These are phyloP conservation scores for Petunia axillaris DNA, from an alignment of 257 asterid genomes.

Conservation along the genomic window DNA sequence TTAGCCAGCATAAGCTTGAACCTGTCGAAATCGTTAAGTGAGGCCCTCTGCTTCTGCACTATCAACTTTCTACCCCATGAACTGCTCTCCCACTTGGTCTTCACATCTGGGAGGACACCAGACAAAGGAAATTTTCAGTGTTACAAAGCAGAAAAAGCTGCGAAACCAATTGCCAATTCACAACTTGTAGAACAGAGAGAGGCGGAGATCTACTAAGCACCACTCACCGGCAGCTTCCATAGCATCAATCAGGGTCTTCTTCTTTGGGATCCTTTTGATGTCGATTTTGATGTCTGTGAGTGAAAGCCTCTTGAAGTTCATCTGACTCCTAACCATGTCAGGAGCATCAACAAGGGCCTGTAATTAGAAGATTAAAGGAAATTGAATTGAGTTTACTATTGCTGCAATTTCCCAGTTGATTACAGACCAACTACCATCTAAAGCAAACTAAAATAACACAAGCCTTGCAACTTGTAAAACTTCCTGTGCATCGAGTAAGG, in stretches of 20 bases:
- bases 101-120: conserved; percentile 61
- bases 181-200: background rate
- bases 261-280: conserved; percentile 79
- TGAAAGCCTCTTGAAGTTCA: conserved; percentile 90
- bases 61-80: conserved; percentile 96
- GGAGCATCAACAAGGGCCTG: conserved; percentile 97
- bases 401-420: background rate
- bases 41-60: conserved; percentile 88
- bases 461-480: background rate
- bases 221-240: conserved; percentile 92
- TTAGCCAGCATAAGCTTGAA: conserved; percentile 91
- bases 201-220: background rate
- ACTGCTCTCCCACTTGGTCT: conserved; percentile 85
- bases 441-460: background rate
- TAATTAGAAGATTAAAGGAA: background rate
- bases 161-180: too few species aligned
- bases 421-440: background rate
- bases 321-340: conserved; percentile 89
- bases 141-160: background rate
- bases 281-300: conserved; percentile 88
- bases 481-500: background rate
- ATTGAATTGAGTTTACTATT: background rate
- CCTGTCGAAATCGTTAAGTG: conserved; percentile 79
- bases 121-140: background rate
- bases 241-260: conserved; percentile 86